phyloP scores from a whole-genome alignment of 208 protist species.

The Crithidia thermophila region DNA sequence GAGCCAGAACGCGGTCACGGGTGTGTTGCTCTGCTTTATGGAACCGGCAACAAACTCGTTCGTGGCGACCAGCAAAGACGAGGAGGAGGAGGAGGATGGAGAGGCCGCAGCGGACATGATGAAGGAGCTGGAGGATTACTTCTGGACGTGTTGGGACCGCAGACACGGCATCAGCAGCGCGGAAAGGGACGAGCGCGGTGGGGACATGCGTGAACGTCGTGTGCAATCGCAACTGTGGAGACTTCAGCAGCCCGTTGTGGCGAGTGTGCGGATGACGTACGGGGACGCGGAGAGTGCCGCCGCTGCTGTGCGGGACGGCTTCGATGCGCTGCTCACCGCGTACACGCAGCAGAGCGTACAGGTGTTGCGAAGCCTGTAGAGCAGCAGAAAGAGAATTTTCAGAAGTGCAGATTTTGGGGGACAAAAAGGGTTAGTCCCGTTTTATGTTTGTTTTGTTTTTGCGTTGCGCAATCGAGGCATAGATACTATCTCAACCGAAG shows the following conservation, averaged over 20 bases:
- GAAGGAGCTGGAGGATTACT: slow-evolving; percentile 9
- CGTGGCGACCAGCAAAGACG: background rate
- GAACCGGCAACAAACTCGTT: background rate
- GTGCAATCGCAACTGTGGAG: background rate
- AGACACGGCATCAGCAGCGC: slow-evolving; percentile 11
- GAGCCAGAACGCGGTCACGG: slow-evolving; percentile 16
- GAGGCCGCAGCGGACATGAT: background rate
- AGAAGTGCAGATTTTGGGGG: too few relatives aligned
- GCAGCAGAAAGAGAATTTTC: background rate
- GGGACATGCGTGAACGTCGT: too few relatives aligned
- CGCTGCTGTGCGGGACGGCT: slow-evolving; percentile 10
- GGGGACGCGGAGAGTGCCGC: slow-evolving; percentile 12
- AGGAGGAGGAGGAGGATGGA: background rate
- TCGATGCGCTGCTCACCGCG: slow-evolving; percentile 20
- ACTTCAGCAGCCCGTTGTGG: background rate
- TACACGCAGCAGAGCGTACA: slow-evolving; percentile 18
- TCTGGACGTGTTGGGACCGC: slow-evolving; percentile 15
- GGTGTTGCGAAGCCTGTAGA: slow-evolving; percentile 1
- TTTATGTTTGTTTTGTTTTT: too few relatives aligned
- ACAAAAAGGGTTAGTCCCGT: too few relatives aligned
- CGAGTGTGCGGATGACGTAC: slow-evolving; percentile 7
- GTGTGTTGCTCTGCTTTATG: slow-evolving; percentile 21
- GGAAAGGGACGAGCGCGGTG: too few relatives aligned
- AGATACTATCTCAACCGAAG: too few relatives aligned
- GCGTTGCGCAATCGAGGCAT: too few relatives aligned